A percentile compares a stretch with the other conserved stretches of the same genome.
Evolutionary conservation across 1,284 basidiomycete species (phyloP).

Genomic region (Sphagnurus paluster): DNA sequence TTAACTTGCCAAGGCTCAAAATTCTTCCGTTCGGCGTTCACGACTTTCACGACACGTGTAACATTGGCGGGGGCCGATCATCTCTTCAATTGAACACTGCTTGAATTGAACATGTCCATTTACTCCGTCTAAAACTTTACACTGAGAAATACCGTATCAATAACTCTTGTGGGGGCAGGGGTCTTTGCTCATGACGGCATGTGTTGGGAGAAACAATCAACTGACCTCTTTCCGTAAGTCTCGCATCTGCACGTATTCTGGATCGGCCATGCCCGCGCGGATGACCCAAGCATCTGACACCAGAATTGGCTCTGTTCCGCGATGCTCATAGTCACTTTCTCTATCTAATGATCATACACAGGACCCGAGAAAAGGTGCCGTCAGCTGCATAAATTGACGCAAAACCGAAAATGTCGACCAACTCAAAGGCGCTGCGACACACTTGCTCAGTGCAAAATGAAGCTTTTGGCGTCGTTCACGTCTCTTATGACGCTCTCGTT

Average conservation of each 20-base stretch:
- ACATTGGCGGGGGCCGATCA: too few relatives aligned
- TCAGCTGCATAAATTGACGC: not conserved
- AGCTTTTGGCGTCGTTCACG: conserved; percentile 3
- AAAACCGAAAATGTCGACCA: not conserved
- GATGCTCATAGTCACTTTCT: not conserved
- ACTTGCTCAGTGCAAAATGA: conserved; percentile 2
- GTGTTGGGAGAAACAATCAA: conserved; percentile 6
- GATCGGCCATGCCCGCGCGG: conserved; percentile 9
- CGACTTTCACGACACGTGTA: too few relatives aligned
- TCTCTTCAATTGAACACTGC: too few relatives aligned
- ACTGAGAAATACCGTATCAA: not conserved
- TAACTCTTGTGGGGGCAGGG: not conserved
- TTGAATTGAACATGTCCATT: too few relatives aligned
- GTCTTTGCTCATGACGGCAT: conserved; percentile 1
- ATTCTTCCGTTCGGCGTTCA: too few relatives aligned
- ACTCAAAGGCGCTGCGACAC: not conserved
- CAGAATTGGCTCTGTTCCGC: conserved; percentile 1
- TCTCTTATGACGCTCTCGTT: conserved; percentile 2
- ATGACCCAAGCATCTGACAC: conserved; percentile 10
- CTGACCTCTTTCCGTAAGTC: conserved; percentile 8
- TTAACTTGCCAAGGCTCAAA: too few relatives aligned
- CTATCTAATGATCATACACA: not conserved
- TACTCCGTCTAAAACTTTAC: not conserved
- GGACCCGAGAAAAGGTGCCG: not conserved
- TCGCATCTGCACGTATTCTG: not conserved